Evolutionary conservation across 805 yeast genomes (phyloP).

Genomic region (Diddensiella santjacobensis): DNA sequence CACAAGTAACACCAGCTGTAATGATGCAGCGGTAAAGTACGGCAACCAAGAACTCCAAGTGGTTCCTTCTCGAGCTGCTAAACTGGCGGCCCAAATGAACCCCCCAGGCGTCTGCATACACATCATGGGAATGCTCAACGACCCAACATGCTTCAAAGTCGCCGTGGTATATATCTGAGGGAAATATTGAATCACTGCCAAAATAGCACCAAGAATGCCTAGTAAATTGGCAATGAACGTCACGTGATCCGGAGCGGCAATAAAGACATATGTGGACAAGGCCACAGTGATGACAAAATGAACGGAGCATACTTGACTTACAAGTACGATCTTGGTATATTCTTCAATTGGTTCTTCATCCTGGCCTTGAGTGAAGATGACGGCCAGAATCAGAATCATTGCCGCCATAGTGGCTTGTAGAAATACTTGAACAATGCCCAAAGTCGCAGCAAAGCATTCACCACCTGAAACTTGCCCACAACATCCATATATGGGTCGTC

Average conservation of each 20-base stretch:
- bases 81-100: slow-evolving; percentile 67
- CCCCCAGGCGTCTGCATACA: slow-evolving; percentile 89
- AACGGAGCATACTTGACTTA: slow-evolving; percentile 27
- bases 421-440: slow-evolving; percentile 65
- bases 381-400: slow-evolving; percentile 38
- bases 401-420: slow-evolving; percentile 59
- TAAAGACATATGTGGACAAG: slow-evolving; percentile 18
- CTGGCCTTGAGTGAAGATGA: slow-evolving; percentile 22
- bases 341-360: slow-evolving; percentile 18
- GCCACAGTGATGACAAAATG: slow-evolving; percentile 28
- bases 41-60: slow-evolving; percentile 88
- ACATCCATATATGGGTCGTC: slow-evolving; percentile 60
- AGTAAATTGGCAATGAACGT: slow-evolving; percentile 49
- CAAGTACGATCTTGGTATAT: slow-evolving; percentile 18
- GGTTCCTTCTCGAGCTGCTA: slow-evolving; percentile 68
- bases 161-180: slow-evolving; percentile 78
- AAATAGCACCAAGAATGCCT: slow-evolving; percentile 61
- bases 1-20: slow-evolving; percentile 58
- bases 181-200: slow-evolving; percentile 68
- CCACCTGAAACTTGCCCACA: slow-evolving; percentile 42
- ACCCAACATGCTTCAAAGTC: slow-evolving; percentile 68
- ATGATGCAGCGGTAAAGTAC: slow-evolving; percentile 62
- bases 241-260: slow-evolving; percentile 14
- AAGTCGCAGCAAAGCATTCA: slow-evolving; percentile 62
- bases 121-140: slow-evolving; percentile 77